Evolutionary conservation across 495 filamentous ascomycete genomes (phyloP).

Genomic region (Schizothecium vesticola): DNA sequence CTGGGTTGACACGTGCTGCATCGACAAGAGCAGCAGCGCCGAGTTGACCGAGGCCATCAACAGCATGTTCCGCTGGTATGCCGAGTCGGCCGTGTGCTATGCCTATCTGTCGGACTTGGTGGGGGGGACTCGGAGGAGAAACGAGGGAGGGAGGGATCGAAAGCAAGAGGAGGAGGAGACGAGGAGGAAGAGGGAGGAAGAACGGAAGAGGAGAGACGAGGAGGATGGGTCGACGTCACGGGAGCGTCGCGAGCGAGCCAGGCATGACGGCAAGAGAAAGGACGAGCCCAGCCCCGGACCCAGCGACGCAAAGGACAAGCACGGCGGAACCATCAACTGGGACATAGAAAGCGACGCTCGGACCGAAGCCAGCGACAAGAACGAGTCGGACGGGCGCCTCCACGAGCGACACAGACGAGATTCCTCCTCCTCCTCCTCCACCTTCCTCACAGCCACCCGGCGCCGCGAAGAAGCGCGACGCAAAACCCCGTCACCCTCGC

Average conservation of each 20-base stretch:
- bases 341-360: not conserved
- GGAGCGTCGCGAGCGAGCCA: not conserved
- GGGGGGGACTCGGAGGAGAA: not conserved
- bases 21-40: conserved; percentile 41
- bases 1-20: conserved; percentile 46
- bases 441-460: not conserved
- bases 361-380: not conserved
- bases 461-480: not conserved
- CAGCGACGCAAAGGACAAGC: not conserved
- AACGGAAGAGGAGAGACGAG: not conserved
- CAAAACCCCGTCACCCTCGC: not conserved
- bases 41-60: conserved; percentile 44
- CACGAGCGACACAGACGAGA: not conserved
- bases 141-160: not conserved
- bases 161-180: not conserved
- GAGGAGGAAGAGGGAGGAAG: not conserved
- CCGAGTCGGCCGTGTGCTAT: conserved; percentile 28
- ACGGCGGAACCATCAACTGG: not conserved
- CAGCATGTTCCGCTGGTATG: conserved; percentile 44
- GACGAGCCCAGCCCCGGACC: not conserved
- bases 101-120: conserved; percentile 28
- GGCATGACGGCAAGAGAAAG: not conserved
- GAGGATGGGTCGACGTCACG: not conserved
- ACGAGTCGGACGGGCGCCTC: not conserved
- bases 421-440: not conserved